Percentiles rank a stretch among this genome's conserved stretches.
phyloP scores from a whole-genome alignment of 2,329 filamentous ascomycete species.

The Shiraia sp. region DNA sequence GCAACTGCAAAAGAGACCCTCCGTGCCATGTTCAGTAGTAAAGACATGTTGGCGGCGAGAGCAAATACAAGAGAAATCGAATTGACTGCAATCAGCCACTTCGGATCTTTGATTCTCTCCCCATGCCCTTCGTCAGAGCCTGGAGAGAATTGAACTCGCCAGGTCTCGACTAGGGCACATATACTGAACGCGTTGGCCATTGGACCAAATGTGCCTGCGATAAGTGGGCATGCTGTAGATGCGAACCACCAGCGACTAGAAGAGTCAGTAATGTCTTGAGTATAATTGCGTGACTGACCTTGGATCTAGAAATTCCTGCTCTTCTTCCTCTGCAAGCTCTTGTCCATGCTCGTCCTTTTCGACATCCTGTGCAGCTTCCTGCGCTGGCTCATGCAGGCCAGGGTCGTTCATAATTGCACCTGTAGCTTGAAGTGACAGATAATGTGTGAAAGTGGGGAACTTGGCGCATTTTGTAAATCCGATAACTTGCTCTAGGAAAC shows the following conservation, averaged over 20 bases:
- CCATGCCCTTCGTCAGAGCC: slow-evolving; percentile 51
- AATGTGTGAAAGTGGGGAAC: no score
- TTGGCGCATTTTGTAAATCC: no score
- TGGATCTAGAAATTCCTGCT: slow-evolving; percentile 50
- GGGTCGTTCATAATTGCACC: slow-evolving; percentile 49
- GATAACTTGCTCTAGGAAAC: no score
- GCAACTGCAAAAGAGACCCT: slow-evolving; percentile 59
- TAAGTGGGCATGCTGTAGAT: slow-evolving; percentile 60
- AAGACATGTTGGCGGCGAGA: slow-evolving; percentile 57
- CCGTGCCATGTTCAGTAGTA: slow-evolving; percentile 64
- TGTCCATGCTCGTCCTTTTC: slow-evolving; percentile 42
- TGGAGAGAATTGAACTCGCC: slow-evolving; percentile 57
- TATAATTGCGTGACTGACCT: slow-evolving; percentile 30
- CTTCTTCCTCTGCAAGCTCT: slow-evolving; percentile 44
- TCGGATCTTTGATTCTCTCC: slow-evolving; percentile 55
- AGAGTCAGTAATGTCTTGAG: slow-evolving; percentile 8
- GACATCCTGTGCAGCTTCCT: slow-evolving; percentile 51
- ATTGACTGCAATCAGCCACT: slow-evolving; percentile 61
- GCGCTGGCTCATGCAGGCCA: slow-evolving; percentile 55
- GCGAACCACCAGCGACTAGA: slow-evolving; percentile 63
- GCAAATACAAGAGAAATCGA: slow-evolving; percentile 59
- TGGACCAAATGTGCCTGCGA: slow-evolving; percentile 60
- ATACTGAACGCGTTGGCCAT: slow-evolving; percentile 60
- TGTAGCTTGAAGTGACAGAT: no score
- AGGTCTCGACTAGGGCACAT: slow-evolving; percentile 60